Conservation (phyloP, 257 asterid genomes). For the Euphrasia confusa region DNA sequence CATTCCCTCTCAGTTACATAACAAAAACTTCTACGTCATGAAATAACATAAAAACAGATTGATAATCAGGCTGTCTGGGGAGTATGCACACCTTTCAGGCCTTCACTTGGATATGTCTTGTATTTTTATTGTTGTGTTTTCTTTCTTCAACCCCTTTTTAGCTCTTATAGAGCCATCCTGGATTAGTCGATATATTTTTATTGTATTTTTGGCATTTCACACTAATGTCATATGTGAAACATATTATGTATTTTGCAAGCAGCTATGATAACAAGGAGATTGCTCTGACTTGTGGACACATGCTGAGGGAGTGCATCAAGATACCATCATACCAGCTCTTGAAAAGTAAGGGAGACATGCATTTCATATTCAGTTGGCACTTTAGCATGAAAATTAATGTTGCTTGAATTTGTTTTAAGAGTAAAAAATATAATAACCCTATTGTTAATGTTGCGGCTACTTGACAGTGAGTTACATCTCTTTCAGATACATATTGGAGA, state of each 20-base stretch:
- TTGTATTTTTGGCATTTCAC: conserved; percentile 16
- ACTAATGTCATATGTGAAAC: conserved; percentile 17
- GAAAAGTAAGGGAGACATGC: conserved; percentile 64
- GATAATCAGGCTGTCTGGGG: neutral
- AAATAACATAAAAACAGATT: neutral
- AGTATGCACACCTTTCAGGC: neutral
- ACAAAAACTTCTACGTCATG: neutral
- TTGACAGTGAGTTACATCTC: conserved; percentile 11
- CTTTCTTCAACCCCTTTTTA: conserved; percentile 3
- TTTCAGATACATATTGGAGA: conserved; percentile 81
- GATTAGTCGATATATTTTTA: conserved; percentile 17
- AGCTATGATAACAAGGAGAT: conserved; percentile 97
- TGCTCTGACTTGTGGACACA: conserved; percentile 89
- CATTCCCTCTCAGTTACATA: neutral
- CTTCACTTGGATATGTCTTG: conserved; percentile 10
- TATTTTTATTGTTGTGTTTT: conserved; percentile 5
- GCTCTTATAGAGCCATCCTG: conserved; percentile 13
- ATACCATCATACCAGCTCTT: conserved; percentile 69
- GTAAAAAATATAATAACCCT: conserved; percentile 18
- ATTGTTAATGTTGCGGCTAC: conserved; percentile 18
- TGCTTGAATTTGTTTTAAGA: conserved; percentile 16
- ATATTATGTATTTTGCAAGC: conserved; percentile 28
- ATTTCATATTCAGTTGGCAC: conserved; percentile 23
- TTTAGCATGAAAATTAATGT: conserved; percentile 19
- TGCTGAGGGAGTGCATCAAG: conserved; percentile 97